Evolutionary conservation across 208 protist genomes (phyloP).

Genomic region (Porcisia deanei): DNA sequence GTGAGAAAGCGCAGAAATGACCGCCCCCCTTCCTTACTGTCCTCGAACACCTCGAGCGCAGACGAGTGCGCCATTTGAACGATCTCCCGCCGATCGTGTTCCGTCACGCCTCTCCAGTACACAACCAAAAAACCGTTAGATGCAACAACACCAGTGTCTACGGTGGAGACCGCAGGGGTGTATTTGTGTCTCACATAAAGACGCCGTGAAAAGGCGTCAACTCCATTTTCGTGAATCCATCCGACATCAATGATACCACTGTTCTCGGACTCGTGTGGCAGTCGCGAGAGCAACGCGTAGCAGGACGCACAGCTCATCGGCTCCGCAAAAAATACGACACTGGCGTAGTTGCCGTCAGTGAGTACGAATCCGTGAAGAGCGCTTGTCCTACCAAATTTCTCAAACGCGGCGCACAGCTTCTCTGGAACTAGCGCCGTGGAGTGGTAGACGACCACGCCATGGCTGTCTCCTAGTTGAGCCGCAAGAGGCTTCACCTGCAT

Average conservation of each 20-base stretch:
- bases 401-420: slow-evolving; percentile 22
- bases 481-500: slow-evolving; percentile 21
- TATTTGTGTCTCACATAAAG: slow-evolving; percentile 44
- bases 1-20: slow-evolving; percentile 53
- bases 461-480: slow-evolving; percentile 39
- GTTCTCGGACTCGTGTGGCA: slow-evolving; percentile 4
- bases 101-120: slow-evolving; percentile 38
- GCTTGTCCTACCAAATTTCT: slow-evolving; percentile 36
- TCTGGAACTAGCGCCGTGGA: slow-evolving; percentile 16
- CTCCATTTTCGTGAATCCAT: slow-evolving; percentile 58
- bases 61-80: slow-evolving; percentile 18
- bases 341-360: slow-evolving; percentile 33
- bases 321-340: slow-evolving; percentile 41
- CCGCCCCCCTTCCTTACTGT: slow-evolving; percentile 68
- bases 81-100: slow-evolving; percentile 14
- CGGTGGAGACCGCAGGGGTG: not conserved
- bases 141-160: not conserved
- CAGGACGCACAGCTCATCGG: slow-evolving; percentile 26
- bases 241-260: slow-evolving; percentile 45
- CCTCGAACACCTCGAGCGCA: slow-evolving; percentile 44
- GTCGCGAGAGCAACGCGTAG: slow-evolving; percentile 24
- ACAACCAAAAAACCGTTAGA: slow-evolving; percentile 42
- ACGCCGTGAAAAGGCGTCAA: slow-evolving; percentile 39
- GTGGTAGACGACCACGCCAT: slow-evolving; percentile 48
- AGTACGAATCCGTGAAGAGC: slow-evolving; percentile 30